Evolutionary conservation across 2,329 filamentous ascomycete genomes (phyloP).

Genomic region (Remersonia thermophila): DNA sequence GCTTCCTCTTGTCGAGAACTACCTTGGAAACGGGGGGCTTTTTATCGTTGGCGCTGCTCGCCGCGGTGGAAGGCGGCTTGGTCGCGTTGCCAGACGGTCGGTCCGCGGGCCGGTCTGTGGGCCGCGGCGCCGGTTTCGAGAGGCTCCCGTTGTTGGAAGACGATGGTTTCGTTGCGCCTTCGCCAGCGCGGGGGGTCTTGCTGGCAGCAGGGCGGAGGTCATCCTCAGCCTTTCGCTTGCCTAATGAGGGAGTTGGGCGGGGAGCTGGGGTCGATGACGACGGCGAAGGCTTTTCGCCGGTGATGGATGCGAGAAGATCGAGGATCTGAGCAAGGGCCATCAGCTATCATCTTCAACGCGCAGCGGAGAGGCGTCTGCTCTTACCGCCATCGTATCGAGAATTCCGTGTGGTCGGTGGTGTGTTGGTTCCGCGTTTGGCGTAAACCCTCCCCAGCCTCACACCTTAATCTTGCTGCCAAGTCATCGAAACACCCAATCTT

Average conservation of each 20-base stretch:
- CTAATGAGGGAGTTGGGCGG: slow-evolving; percentile 20
- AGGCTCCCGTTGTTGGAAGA: slow-evolving; percentile 9
- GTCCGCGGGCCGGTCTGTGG: slow-evolving; percentile 11
- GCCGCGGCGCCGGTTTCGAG: slow-evolving; percentile 17
- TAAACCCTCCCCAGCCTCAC: slow-evolving; percentile 17
- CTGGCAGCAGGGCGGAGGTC: slow-evolving; percentile 24
- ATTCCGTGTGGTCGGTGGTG: neutral
- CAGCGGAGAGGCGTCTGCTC: slow-evolving; percentile 4
- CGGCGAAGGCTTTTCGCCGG: slow-evolving; percentile 35
- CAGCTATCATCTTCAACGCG: slow-evolving; percentile 6
- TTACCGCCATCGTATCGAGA: slow-evolving; percentile 26
- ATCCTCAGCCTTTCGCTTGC: slow-evolving; percentile 48
- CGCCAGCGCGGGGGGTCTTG: slow-evolving; percentile 8
- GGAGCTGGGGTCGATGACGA: slow-evolving; percentile 23
- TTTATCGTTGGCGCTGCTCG: neutral
- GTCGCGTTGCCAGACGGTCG: slow-evolving; percentile 5
- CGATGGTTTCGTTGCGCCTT: slow-evolving; percentile 29
- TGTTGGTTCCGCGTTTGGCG: too few relatives aligned
- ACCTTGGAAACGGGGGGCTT: too few relatives aligned
- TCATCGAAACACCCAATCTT: slow-evolving; percentile 10
- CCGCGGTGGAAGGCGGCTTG: slow-evolving; percentile 14
- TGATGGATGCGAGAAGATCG: slow-evolving; percentile 50
- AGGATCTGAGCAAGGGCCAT: slow-evolving; percentile 32
- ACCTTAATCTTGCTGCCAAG: slow-evolving; percentile 13
- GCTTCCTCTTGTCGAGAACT: neutral